Evolutionary conservation across 129 eudicot genomes (phyloP), one percentile per base, ranked within the genome.

Genomic region (Pulicaria dysenterica): DNA sequence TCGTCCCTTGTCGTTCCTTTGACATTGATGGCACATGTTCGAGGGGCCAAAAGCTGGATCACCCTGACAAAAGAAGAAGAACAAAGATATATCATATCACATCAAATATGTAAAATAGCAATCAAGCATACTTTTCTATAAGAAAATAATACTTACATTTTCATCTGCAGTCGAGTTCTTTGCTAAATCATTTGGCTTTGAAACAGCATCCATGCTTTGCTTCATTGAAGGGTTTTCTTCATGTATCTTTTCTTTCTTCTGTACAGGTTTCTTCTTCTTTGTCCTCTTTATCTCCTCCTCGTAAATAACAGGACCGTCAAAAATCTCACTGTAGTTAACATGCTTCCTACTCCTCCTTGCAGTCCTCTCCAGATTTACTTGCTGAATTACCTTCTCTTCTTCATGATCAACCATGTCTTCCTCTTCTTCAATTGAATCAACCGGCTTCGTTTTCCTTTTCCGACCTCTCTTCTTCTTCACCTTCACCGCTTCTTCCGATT

Each of bases 21-120:
- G 83, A 80, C 98, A 93, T 80, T 89, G 98, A 79, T 89, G 98
- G 50, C 98, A 89, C 90, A 81, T 85, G 37, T 44, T 72, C 0
- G 85, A 81, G 10, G 36, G 65, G 1, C 41, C 78, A 17, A 48
- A 15, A 10, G n/a, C 14, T n/a, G 0, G 5, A 12, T 62, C 59
- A 39, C 85, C 89, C 93, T 88, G 88, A 9, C 53, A 62, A 14
- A 3, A 45, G 11, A 5, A 41, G 9, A 47, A 14, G 48, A 24
- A 19, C 3, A 38, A 15, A 37, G 37, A 45, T 36, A 6, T 11
- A 10, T 11, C 51, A 50, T 2, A 8, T 41, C 14, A 16, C 0
- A 69, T 50, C 48, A 16, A 14, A 69, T 10, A 7, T 39, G 45
- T 36, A 38, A 7, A 58, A 31, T 2, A 58, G 46, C 48, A 34